These are phyloP conservation scores for Alternaria viburni DNA, from an alignment of 2,329 filamentous ascomycete species.

Conservation along the genomic window DNA sequence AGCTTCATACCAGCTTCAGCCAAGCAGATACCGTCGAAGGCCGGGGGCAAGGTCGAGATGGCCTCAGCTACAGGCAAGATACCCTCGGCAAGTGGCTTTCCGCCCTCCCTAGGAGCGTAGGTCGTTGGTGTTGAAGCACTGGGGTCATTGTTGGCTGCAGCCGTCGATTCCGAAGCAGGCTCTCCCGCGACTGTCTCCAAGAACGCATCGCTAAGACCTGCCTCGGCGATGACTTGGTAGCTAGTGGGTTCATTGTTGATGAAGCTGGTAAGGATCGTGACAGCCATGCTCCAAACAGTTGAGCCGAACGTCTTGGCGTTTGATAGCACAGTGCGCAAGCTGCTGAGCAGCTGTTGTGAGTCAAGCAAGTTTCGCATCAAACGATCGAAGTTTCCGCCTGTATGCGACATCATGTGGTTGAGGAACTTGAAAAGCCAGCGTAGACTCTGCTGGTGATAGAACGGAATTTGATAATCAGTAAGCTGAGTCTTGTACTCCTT, in stretches of 20 bases:
- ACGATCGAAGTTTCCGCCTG: conserved; percentile 84
- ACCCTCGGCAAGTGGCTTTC: conserved; percentile 63
- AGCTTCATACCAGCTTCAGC: conserved; percentile 87
- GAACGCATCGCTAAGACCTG: conserved; percentile 84
- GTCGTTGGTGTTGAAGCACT: conserved; percentile 13
- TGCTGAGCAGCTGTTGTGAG: conserved; percentile 80
- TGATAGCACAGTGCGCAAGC: conserved; percentile 80
- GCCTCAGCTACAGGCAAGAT: conserved; percentile 89
- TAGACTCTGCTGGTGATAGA: conserved; percentile 89
- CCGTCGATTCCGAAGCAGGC: conserved; percentile 27
- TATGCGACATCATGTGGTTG: conserved; percentile 89
- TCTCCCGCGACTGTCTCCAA: conserved; percentile 75
- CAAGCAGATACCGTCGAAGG: conserved; percentile 91
- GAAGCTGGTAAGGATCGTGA: conserved; percentile 91
- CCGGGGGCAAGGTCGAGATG: conserved; percentile 83
- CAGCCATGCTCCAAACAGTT: conserved; percentile 93
- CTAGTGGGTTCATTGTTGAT: conserved; percentile 99
- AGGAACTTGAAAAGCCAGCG: conserved; percentile 96
- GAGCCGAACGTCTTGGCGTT: conserved; percentile 84
- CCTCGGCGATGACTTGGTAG: conserved; percentile 93
- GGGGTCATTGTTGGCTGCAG: conserved; percentile 22
- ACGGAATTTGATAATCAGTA: conserved; percentile 93
- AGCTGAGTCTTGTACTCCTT: conserved; percentile 75
- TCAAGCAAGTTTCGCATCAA: conserved; percentile 92
- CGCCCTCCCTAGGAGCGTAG: conserved; percentile 32